Base-by-base conservation (phyloP, 306 rosid genomes). In the Senna siamea region DNA sequence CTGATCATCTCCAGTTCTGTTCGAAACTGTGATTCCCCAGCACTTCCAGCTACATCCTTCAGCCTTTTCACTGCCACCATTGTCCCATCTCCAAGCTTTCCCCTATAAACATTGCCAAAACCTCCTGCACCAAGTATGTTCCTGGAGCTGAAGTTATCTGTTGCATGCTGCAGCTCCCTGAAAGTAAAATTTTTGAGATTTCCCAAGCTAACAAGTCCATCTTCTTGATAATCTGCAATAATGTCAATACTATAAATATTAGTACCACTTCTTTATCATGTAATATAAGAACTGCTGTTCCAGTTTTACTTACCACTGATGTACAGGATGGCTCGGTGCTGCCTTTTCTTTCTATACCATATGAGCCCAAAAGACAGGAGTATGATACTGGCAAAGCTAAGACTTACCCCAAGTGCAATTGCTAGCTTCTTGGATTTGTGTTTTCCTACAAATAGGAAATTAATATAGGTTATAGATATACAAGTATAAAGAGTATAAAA, bases 1-100 rank as follows among this genome's bases (percentile, higher is more conserved):
- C 98, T 91, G 78, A 93, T 93, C 98, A 93, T 91, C 85, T 93
- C 98, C 80, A 91, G 71, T 75, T 93, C 98, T 3, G 98, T 93
- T 78, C 80, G 88, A 73, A 91, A 93, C 84, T 93, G 98, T 0
- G 88, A 89, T 62, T 93, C 98, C 0, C 98, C 98, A 11, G 97
- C 89, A 30, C 89, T 84, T 70, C 97, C 98, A 10, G 83, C 81
- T 2, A 91, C 89, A 76, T 93, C 97, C 79, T 91, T 91, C 62
- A 93, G 83, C 81, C 98, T 91, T 83, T 93, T 93, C 77, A 93
- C 98, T 1, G 98, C 98, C 59, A 93, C 96, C 83, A 89, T 73
- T 10, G 89, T 82, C 71, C 97, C 94, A 19, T 93, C 90, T 60
- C 88, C 91, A 40, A 91, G 85, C 84, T 89, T 93, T 63, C 98